Percentiles rank a stretch among this genome's conserved stretches.
phyloP scores from a whole-genome alignment of 1,139 yeast species.

The Scheffersomyces illinoinensis region DNA sequence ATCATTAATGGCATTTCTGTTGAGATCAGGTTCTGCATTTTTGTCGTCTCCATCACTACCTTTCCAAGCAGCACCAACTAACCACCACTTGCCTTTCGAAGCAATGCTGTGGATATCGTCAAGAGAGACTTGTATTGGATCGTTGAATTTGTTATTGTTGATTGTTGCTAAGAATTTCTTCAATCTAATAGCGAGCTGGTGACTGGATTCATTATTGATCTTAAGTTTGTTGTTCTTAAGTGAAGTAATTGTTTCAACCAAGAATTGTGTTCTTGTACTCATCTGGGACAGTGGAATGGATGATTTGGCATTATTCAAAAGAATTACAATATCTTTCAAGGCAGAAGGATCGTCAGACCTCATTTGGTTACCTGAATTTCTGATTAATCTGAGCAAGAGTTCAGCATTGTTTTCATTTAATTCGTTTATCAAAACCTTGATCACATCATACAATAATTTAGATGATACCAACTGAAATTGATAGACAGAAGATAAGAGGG shows the following conservation, averaged over 20 bases:
- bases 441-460: constrained; percentile 73
- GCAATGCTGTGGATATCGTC: constrained; percentile 79
- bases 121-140: constrained; percentile 81
- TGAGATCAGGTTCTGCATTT: constrained; percentile 20
- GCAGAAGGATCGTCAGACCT: constrained; percentile 89
- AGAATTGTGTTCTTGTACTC: constrained; percentile 72
- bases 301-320: constrained; percentile 43
- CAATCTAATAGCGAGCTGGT: constrained; percentile 55
- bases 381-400: constrained; percentile 65
- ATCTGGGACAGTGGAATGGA: constrained; percentile 24
- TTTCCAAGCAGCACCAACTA: constrained; percentile 97
- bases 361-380: constrained; percentile 80
- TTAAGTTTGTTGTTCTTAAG: constrained; percentile 83
- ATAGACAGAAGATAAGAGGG: constrained; percentile 75
- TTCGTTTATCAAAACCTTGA: constrained; percentile 54
- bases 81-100: constrained; percentile 96
- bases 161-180: constrained; percentile 66
- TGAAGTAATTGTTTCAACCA: constrained; percentile 82
- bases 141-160: constrained; percentile 49
- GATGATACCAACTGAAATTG: constrained; percentile 76
- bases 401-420: constrained; percentile 78
- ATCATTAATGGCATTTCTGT: constrained; percentile 47
- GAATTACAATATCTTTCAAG: constrained; percentile 71
- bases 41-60: constrained; percentile 39
- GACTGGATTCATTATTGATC: constrained; percentile 47